These are phyloP conservation scores for Cladosporium sp. DNA, from an alignment of 2,329 filamentous ascomycete genomes.

Conservation along the genomic window DNA sequence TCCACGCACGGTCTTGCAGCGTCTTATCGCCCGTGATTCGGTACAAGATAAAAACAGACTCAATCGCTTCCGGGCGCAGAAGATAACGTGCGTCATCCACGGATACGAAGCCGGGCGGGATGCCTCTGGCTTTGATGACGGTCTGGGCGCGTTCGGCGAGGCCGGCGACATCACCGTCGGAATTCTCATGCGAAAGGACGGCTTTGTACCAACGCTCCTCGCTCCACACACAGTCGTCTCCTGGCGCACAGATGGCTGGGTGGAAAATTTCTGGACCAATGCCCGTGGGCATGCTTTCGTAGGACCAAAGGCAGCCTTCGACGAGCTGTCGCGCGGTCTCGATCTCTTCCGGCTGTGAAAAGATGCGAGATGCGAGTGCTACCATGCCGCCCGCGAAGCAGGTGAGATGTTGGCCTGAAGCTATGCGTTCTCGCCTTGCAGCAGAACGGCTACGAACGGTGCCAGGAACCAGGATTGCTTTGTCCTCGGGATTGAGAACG, in stretches of 20 bases:
- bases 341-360: slow-evolving; percentile 51
- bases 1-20: slow-evolving; percentile 67
- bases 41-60: slow-evolving; percentile 75
- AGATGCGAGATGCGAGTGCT: slow-evolving; percentile 60
- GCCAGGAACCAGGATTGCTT: slow-evolving; percentile 32
- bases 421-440: slow-evolving; percentile 26
- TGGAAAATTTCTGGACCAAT: slow-evolving; percentile 59
- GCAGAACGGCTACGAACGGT: slow-evolving; percentile 17
- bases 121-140: slow-evolving; percentile 35
- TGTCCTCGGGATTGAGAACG: slow-evolving; percentile 40
- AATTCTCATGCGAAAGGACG: slow-evolving; percentile 31
- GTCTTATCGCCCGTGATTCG: slow-evolving; percentile 62
- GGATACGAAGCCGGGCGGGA: slow-evolving; percentile 53
- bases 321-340: slow-evolving; percentile 54
- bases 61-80: slow-evolving; percentile 71
- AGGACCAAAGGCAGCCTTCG: slow-evolving; percentile 60
- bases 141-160: slow-evolving; percentile 22
- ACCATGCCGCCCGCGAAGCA: slow-evolving; percentile 71
- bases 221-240: slow-evolving; percentile 40
- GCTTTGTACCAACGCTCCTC: slow-evolving; percentile 40
- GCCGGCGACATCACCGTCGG: slow-evolving; percentile 23
- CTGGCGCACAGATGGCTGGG: slow-evolving; percentile 38
- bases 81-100: slow-evolving; percentile 58
- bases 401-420: slow-evolving; percentile 55
- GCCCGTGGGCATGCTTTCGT: slow-evolving; percentile 52